Evolutionary conservation across 2,329 filamentous ascomycete species (phyloP), one percentile per base, ranked within the genome.

Genomic region (Eutypella sp.): DNA sequence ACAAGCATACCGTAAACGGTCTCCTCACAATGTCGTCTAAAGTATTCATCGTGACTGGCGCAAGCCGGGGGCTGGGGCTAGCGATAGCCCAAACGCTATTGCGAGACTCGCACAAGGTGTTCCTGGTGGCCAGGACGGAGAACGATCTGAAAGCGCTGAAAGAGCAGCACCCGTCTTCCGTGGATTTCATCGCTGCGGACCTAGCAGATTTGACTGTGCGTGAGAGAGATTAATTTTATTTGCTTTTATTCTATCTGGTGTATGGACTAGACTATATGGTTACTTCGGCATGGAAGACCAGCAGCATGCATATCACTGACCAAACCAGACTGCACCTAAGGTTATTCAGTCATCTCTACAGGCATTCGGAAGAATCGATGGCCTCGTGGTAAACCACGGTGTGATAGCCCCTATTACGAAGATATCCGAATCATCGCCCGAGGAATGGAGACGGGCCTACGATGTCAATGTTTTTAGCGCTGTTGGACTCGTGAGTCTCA

Each of bases 391-490:
- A 50, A 97, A 97, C 65, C 93, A 99, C 62, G 91, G 90, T 18
- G 74, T 82, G 1, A 69, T 99, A 38, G 78, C 82, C n/a, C 87
- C 89, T 1, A 83, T 95, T 36, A 81, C 79, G 42, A 81, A 79
- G 47, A 70, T 97, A 38, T 81, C 71, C 3, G 79, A 92, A 45
- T 75, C 77, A 15, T 78, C 79, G n/a, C 61, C 82, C 0, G 81
- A 86, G 31, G 84, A 87, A 49, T 96, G 91, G 88, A 84, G 82
- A 58, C 67, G 70, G 2, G 73, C 78, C 8, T 96, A 89, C 66
- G 84, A 95, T 56, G 73, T 89, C 50, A 97, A 97, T 63, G 82
- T 97, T 56, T 90, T 96, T 63, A 92, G 89, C 54, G 82, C 82
- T 23, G 71, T 96, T 38, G 83, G 82, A 27, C 73, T 96, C 66